Evolutionary conservation across 2,329 filamentous ascomycete species (phyloP).

Genomic region (Botrytis squamosa): DNA sequence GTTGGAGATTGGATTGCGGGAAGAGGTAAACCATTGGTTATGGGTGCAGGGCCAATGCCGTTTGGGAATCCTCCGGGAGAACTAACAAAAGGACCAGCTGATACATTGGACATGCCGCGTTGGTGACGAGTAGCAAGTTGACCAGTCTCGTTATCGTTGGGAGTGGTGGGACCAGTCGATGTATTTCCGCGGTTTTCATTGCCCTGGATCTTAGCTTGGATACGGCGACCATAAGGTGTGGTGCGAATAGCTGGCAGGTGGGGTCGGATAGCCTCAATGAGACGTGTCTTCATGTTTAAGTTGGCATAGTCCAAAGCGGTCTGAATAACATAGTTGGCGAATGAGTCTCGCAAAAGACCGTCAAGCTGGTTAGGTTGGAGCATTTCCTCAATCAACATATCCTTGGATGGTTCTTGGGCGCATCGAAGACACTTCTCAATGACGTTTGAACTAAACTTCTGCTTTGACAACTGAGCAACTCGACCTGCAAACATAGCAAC

Average conservation of each 20-base stretch:
- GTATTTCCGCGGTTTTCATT: conserved; percentile 46
- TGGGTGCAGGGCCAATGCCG: conserved; percentile 29
- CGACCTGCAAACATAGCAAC: conserved; percentile 75
- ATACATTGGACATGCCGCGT: conserved; percentile 38
- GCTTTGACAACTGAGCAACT: conserved; percentile 74
- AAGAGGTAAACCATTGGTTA: conserved; percentile 28
- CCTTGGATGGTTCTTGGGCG: conserved; percentile 70
- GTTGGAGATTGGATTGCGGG: conserved; percentile 25
- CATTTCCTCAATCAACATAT: conserved; percentile 83
- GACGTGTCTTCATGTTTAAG: conserved; percentile 65
- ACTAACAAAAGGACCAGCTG: conserved; percentile 31
- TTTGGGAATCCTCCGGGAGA: conserved; percentile 34
- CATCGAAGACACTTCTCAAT: conserved; percentile 95
- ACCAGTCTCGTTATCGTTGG: conserved; percentile 30
- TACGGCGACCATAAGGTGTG: conserved; percentile 91
- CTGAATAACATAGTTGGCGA: conserved; percentile 97
- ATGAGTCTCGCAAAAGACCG: conserved; percentile 84
- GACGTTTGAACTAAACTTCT: conserved; percentile 99
- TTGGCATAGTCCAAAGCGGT: conserved; percentile 88
- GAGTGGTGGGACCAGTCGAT: conserved; percentile 38
- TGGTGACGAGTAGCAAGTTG: conserved; percentile 37
- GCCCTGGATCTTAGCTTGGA: conserved; percentile 79
- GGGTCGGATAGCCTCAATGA: conserved; percentile 83
- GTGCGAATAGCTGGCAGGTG: conserved; percentile 81
- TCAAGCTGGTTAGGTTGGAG: conserved; percentile 75